phyloP scores from a whole-genome alignment of 129 eudicot genomes.

The Artemisia annua region DNA sequence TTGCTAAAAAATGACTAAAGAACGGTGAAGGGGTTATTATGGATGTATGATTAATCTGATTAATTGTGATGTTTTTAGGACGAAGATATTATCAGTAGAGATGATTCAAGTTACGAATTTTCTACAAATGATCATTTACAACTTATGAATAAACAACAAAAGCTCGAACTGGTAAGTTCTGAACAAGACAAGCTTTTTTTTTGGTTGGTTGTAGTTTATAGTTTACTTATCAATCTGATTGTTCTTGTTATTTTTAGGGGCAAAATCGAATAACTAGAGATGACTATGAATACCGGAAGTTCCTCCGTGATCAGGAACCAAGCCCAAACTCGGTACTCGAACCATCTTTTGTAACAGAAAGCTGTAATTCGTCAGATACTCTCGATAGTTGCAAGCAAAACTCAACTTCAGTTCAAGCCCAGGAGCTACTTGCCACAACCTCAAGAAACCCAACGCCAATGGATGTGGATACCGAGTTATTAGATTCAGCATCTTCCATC shows the following conservation, averaged over 20 bases:
- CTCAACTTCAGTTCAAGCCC: constrained; percentile 59
- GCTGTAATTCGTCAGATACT: constrained; percentile 68
- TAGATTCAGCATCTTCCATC: constrained; percentile 80
- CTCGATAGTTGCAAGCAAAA: constrained; percentile 60
- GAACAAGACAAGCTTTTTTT: neutral
- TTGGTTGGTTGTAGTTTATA: neutral
- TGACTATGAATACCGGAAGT: constrained; percentile 35
- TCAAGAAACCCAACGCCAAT: constrained; percentile 32
- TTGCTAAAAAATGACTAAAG: no score
- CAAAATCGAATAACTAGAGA: constrained; percentile 26
- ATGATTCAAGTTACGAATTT: constrained; percentile 29
- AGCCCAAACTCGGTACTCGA: constrained; percentile 86
- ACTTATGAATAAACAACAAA: constrained; percentile 36
- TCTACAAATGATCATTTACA: constrained; percentile 35
- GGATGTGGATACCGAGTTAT: constrained; percentile 61
- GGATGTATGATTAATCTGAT: constrained; percentile 11
- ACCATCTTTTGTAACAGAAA: constrained; percentile 59
- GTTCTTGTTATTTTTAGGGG: constrained; percentile 11
- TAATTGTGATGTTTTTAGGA: constrained; percentile 7
- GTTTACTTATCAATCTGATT: neutral
- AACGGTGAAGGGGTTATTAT: no score
- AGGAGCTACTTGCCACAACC: constrained; percentile 37
- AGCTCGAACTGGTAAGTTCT: constrained; percentile 43
- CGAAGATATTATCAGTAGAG: constrained; percentile 19
- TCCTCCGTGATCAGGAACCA: constrained; percentile 50